Conservation (phyloP, 106 monocot genomes). For the Phalaenopsis equestris region DNA sequence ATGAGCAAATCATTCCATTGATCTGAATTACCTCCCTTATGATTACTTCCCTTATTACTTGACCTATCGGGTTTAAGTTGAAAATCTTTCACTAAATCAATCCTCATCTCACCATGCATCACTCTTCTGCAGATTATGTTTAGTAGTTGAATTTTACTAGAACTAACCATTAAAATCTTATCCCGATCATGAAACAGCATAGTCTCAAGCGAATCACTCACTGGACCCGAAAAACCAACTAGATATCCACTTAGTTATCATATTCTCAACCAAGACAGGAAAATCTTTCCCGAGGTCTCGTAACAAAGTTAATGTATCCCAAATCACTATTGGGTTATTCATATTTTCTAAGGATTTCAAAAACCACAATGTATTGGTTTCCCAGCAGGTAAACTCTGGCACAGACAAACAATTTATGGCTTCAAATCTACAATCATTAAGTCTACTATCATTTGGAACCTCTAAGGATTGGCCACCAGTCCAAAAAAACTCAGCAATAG, state of each 20-base stretch:
- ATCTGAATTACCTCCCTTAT: conserved; percentile 11
- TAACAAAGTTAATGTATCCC: conserved; percentile 53
- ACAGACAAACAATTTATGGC: conserved; percentile 16
- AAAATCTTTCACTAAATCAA: conserved; percentile 10
- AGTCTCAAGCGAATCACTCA: conserved; percentile 26
- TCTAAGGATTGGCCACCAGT: conserved; percentile 29
- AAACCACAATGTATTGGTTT: conserved; percentile 47
- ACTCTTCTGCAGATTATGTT: conserved; percentile 68
- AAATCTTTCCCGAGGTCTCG: conserved; percentile 22
- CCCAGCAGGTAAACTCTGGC: conserved; percentile 40
- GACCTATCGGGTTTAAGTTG: background rate
- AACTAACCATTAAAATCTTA: conserved; percentile 23
- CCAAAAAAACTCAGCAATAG: conserved; percentile 68
- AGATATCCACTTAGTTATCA: conserved; percentile 59
- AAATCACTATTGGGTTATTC: conserved; percentile 42
- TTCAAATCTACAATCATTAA: conserved; percentile 6
- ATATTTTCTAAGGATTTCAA: conserved; percentile 41
- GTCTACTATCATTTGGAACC: conserved; percentile 17
- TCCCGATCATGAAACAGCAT: conserved; percentile 19
- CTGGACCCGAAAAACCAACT: conserved; percentile 38
- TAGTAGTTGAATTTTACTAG: conserved; percentile 54
- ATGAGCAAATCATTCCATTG: conserved; percentile 44
- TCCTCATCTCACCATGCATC: conserved; percentile 19
- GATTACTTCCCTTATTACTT: conserved; percentile 11
- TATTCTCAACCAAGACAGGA: conserved; percentile 33